Evolutionary conservation across 306 rosid species (phyloP), one percentile per base, ranked within the genome.

Genomic region (Dalbergia oliveri): DNA sequence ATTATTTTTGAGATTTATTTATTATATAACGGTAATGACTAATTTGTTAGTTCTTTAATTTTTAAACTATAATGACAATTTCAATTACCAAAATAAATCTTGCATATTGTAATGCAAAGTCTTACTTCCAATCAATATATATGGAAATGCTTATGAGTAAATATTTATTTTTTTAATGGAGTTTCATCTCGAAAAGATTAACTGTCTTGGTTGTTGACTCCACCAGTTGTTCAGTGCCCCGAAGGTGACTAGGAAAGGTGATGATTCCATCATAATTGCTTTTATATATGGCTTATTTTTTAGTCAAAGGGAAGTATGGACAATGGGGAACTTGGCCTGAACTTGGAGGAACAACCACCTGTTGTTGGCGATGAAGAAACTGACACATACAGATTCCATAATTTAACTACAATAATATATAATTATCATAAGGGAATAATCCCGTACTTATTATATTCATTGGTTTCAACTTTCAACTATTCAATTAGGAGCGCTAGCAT

Each of bases 161-260:
- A n/a, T n/a, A n/a, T n/a, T n/a, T n/a, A n/a, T n/a, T n/a, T n/a
- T n/a, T n/a, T n/a, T n/a, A n/a, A n/a, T n/a, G n/a, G n/a, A n/a
- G n/a, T n/a, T n/a, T n/a, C n/a, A n/a, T n/a, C n/a, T n/a, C n/a
- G n/a, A n/a, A n/a, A n/a, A n/a, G n/a, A n/a, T n/a, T n/a, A n/a
- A n/a, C 67, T 26, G 8, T n/a, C 66, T 23, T 4, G 31, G 31
- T 45, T 75, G 79, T 75, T 74, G 49, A 75, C 60, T 61, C 18
- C 45, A 61, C 47, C 18, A 16, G 41, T 61, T 45, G 59, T 26
- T 44, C 44, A 43, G 3, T 58, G 7, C 33, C 26, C 69, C 26
- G 5, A 44, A 74, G 16, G 51, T 7, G 8, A 44, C 58, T 26
- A 61, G 41, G 66, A 4, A 26, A 31, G 16, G 14, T 1, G 19